Conservation (phyloP, 257 asterid species). For the Solanum corneliomulleri region DNA sequence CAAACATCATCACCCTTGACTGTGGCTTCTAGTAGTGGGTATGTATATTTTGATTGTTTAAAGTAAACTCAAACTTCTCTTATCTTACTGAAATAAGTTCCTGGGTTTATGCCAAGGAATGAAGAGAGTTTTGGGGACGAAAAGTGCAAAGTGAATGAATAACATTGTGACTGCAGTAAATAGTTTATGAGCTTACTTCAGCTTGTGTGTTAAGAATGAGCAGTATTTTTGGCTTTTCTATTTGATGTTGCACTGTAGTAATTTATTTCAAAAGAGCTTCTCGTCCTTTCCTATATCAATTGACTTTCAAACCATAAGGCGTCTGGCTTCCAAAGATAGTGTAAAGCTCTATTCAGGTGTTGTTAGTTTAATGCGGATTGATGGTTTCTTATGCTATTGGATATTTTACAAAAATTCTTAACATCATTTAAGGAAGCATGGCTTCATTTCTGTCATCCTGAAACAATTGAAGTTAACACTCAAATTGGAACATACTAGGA, state of each 20-base stretch:
- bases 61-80: neutral
- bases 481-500: neutral
- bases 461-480: neutral
- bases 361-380: neutral
- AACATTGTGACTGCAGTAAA: neutral
- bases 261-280: neutral
- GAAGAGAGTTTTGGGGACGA: neutral
- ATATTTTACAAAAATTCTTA: neutral
- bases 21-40: slow-evolving; percentile 68
- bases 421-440: neutral
- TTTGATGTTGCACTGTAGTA: neutral
- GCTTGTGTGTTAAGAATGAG: neutral
- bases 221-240: neutral
- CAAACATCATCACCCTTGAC: slow-evolving; percentile 49
- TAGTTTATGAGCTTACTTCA: neutral
- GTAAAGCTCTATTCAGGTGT: neutral
- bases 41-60: slow-evolving; percentile 15
- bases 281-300: neutral
- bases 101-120: neutral
- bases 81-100: neutral
- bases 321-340: neutral
- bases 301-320: neutral
- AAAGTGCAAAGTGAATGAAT: neutral
- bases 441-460: neutral
- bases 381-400: neutral